Percentiles rank a stretch among this genome's conserved stretches.
These are phyloP conservation scores for Thalassiosira sp. DNA, from an alignment of 352 stramenopile genomes.

Conservation along the genomic window DNA sequence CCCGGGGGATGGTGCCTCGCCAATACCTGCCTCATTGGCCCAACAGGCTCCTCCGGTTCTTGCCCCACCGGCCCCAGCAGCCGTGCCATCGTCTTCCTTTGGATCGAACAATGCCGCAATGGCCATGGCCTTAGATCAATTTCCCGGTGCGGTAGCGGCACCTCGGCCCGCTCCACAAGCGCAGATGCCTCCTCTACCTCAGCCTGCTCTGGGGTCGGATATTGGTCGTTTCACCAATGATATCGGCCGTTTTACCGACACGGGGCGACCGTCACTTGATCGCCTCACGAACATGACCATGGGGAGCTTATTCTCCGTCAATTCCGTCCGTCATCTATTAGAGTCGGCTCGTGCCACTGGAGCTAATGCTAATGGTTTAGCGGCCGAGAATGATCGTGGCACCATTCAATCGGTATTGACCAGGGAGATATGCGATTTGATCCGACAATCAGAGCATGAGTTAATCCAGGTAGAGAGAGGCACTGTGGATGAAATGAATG, in stretches of 20 bases:
- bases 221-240: not conserved
- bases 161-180: not conserved
- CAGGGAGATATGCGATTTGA: slow-evolving; percentile 13
- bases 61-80: too few species aligned
- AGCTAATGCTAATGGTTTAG: not conserved
- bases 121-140: slow-evolving; percentile 15
- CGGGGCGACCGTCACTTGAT: not conserved
- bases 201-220: not conserved
- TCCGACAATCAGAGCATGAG: slow-evolving; percentile 11
- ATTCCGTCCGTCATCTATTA: slow-evolving; percentile 26
- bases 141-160: not conserved
- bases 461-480: slow-evolving; percentile 17
- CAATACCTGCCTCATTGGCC: too few species aligned
- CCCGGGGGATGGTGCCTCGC: too few species aligned
- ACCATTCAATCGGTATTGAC: slow-evolving; percentile 11
- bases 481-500: not conserved
- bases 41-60: too few species aligned
- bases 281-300: slow-evolving; percentile 20
- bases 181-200: not conserved
- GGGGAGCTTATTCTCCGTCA: slow-evolving; percentile 19
- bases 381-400: not conserved
- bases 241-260: not conserved
- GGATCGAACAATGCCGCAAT: too few species aligned
- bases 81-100: too few species aligned
- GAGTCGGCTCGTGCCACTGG: slow-evolving; percentile 3